These are phyloP conservation scores for Phytophthora cactorum DNA, from an alignment of 352 stramenopile genomes.

Conservation along the genomic window DNA sequence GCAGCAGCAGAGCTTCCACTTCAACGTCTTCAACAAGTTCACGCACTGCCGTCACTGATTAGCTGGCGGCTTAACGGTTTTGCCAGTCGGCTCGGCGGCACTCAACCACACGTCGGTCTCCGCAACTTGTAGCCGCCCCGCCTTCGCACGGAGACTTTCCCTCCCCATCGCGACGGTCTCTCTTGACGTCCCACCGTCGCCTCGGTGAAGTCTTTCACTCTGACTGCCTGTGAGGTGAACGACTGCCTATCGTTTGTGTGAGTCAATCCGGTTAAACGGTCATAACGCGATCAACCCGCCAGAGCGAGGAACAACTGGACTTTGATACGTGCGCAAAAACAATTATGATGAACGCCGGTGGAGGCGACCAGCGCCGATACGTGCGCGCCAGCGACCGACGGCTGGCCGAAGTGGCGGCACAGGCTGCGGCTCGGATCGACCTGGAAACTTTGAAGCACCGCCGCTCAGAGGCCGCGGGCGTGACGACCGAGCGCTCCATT, in stretches of 20 bases:
- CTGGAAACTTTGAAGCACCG: constrained; percentile 29
- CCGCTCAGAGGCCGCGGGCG: constrained; percentile 24
- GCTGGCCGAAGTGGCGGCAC: constrained; percentile 42
- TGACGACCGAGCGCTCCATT: constrained; percentile 33
- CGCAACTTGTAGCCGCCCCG: constrained; percentile 10
- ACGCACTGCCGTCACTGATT: background rate
- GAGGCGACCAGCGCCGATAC: constrained; percentile 38
- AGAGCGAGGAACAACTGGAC: constrained; percentile 12
- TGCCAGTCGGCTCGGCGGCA: background rate
- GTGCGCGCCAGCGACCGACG: constrained; percentile 53
- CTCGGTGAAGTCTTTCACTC: background rate
- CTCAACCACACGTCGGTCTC: constrained; percentile 1
- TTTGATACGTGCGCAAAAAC: constrained; percentile 5
- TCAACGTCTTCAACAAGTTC: background rate
- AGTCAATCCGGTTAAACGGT: constrained; percentile 16
- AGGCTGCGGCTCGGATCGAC: constrained; percentile 36
- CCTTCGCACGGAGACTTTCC: constrained; percentile 26
- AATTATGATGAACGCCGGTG: constrained; percentile 16
- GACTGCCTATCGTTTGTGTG: constrained; percentile 16
- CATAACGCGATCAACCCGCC: constrained; percentile 17
- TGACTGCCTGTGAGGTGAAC: background rate
- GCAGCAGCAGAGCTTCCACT: background rate
- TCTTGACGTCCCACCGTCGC: constrained; percentile 26
- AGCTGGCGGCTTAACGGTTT: constrained; percentile 11
- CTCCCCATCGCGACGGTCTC: constrained; percentile 29